phyloP scores from a whole-genome alignment of 2,329 filamentous ascomycete genomes.

The Aspergillus quadrilineatus region DNA sequence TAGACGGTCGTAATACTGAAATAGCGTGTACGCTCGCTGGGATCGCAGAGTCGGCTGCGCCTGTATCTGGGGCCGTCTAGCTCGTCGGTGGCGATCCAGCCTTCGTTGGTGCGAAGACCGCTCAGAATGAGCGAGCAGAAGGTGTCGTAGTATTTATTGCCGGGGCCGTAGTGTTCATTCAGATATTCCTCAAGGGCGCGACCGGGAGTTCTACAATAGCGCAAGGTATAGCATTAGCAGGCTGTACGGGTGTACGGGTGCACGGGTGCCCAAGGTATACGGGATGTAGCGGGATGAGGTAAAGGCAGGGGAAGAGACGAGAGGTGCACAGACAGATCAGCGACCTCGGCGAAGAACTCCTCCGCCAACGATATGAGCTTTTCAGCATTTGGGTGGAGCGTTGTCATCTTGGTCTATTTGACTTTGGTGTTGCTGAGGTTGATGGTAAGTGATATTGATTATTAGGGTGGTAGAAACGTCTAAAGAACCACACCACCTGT shows the following conservation, averaged over 20 bases:
- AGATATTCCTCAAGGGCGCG: background rate
- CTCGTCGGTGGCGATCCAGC: conserved; percentile 48
- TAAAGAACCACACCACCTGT: too few relatives aligned
- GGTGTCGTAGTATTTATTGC: background rate
- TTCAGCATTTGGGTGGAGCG: conserved; percentile 9
- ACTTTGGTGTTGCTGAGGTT: background rate
- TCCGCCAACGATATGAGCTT: conserved; percentile 3
- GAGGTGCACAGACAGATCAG: background rate
- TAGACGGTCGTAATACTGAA: conserved; percentile 60
- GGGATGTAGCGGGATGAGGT: background rate
- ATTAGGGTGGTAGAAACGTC: too few relatives aligned
- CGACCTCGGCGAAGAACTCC: conserved; percentile 10
- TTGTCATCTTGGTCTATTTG: background rate
- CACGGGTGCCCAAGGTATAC: too few relatives aligned
- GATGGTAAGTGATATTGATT: too few relatives aligned
- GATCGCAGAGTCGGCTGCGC: conserved; percentile 48
- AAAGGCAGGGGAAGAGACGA: too few relatives aligned
- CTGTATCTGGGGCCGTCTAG: conserved; percentile 50
- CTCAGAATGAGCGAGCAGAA: background rate
- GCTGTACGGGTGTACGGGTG: too few relatives aligned
- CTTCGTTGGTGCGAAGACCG: conserved; percentile 29
- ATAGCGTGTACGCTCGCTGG: conserved; percentile 49
- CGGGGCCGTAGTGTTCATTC: background rate
- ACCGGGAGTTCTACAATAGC: background rate
- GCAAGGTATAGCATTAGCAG: too few relatives aligned